phyloP scores from a whole-genome alignment of 2,329 filamentous ascomycete species.

The Triangularia verruculosa region DNA sequence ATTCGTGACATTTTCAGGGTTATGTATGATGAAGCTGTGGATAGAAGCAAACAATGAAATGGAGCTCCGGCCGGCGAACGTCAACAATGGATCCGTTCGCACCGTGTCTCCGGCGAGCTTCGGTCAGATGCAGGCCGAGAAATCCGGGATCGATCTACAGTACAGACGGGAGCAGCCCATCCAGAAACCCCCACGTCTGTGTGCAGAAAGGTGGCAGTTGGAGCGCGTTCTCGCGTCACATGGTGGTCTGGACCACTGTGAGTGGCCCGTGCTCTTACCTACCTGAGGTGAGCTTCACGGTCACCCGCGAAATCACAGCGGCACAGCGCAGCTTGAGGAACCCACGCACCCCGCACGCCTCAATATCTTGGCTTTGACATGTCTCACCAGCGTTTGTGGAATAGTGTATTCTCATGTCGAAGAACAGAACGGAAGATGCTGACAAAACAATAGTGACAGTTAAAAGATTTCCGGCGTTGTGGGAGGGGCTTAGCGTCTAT shows the following conservation, averaged over 20 bases:
- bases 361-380: slow-evolving; percentile 3
- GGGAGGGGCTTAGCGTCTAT: not conserved
- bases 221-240: slow-evolving; percentile 3
- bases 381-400: not conserved
- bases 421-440: not conserved
- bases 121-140: not conserved
- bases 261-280: slow-evolving; percentile 10
- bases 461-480: not conserved
- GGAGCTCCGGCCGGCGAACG: not conserved
- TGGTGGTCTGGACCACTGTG: not conserved
- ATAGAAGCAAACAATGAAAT: not conserved
- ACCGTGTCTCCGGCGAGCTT: not conserved
- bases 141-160: not conserved
- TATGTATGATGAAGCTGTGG: not conserved
- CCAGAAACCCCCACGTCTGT: not conserved
- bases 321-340: not conserved
- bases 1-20: slow-evolving; percentile 49
- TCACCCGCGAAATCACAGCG: not conserved
- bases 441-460: not conserved
- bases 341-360: slow-evolving; percentile 7
- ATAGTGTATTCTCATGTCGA: too few species aligned
- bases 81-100: not conserved
- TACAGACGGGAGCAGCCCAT: too few species aligned
- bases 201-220: not conserved
- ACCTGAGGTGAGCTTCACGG: slow-evolving; percentile 2